A percentile compares a stretch with the other conserved stretches of the same genome.
Evolutionary conservation across 2,329 filamentous ascomycete species (phyloP).

Genomic region (Phyllosticta ampelicida): DNA sequence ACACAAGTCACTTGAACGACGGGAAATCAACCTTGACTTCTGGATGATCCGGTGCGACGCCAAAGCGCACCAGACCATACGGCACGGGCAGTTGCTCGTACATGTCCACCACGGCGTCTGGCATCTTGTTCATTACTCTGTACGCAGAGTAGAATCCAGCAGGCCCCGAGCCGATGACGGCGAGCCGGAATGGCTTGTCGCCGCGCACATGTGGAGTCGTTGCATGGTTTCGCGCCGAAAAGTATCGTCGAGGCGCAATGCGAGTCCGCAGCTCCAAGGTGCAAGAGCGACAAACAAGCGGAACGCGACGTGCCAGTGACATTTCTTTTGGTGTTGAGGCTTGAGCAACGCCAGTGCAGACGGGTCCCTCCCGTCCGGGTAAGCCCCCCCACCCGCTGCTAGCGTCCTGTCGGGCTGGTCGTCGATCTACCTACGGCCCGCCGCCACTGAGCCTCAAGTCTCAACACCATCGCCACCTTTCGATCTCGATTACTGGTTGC

Average conservation of each 20-base stretch:
- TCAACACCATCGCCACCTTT: slow-evolving; percentile 1
- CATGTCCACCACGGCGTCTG: slow-evolving; percentile 75
- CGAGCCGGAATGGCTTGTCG: slow-evolving; percentile 56
- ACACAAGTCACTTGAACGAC: background rate
- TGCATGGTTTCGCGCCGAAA: background rate
- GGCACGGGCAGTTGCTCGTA: slow-evolving; percentile 90
- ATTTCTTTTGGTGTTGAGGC: slow-evolving; percentile 1
- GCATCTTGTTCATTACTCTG: slow-evolving; percentile 65
- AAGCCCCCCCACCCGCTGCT: background rate
- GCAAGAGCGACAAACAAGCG: background rate
- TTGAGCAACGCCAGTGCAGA: background rate
- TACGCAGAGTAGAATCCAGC: slow-evolving; percentile 94
- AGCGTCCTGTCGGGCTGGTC: background rate
- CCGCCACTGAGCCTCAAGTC: background rate
- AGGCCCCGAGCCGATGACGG: slow-evolving; percentile 84
- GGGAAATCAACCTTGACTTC: slow-evolving; percentile 71
- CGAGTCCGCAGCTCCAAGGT: background rate
- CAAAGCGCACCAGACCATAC: slow-evolving; percentile 84
- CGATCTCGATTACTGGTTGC: background rate
- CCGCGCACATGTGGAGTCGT: slow-evolving; percentile 15
- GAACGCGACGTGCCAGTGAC: background rate
- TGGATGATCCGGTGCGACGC: slow-evolving; percentile 95
- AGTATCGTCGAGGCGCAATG: background rate
- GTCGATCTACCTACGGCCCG: background rate
- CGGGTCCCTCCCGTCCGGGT: background rate